These are phyloP conservation scores for Aethionema arabicum DNA, from an alignment of 345 rosid species.

Conservation along the genomic window DNA sequence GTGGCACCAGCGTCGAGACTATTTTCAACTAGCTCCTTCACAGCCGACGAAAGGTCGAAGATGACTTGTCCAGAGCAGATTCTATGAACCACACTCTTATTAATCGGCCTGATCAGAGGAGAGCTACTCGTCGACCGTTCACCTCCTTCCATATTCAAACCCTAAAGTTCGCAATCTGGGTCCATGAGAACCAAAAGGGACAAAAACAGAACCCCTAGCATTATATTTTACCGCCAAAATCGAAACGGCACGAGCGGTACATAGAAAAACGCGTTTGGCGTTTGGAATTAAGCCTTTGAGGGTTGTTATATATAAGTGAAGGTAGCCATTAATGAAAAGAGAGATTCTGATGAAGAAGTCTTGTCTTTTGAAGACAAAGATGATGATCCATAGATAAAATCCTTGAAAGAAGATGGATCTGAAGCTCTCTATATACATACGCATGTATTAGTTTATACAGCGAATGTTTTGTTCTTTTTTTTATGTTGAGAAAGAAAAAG, in stretches of 20 bases:
- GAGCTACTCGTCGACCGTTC: constrained; percentile 35
- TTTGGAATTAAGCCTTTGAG: no score
- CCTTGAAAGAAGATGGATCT: constrained; percentile 17
- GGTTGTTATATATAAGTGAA: neutral
- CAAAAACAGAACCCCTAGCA: neutral
- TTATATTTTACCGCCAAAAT: neutral
- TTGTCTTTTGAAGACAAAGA: no score
- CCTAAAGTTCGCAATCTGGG: constrained; percentile 11
- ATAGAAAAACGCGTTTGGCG: neutral
- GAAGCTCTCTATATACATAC: constrained; percentile 27
- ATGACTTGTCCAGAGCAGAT: constrained; percentile 95
- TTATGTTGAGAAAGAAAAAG: constrained; percentile 35
- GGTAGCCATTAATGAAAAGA: no score
- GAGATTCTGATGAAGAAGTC: no score
- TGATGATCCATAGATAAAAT: neutral
- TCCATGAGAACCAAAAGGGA: neutral
- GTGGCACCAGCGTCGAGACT: constrained; percentile 98
- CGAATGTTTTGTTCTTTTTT: constrained; percentile 28
- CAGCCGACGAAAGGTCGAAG: constrained; percentile 87
- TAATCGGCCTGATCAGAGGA: constrained; percentile 62
- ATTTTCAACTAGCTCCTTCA: constrained; percentile 96
- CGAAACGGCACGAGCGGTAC: neutral
- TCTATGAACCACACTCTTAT: constrained; percentile 71
- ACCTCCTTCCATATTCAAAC: constrained; percentile 39
- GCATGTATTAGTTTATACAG: constrained; percentile 35